Evolutionary conservation across 768 basidiomycete species (phyloP).

Genomic region (Mycena galericulata): DNA sequence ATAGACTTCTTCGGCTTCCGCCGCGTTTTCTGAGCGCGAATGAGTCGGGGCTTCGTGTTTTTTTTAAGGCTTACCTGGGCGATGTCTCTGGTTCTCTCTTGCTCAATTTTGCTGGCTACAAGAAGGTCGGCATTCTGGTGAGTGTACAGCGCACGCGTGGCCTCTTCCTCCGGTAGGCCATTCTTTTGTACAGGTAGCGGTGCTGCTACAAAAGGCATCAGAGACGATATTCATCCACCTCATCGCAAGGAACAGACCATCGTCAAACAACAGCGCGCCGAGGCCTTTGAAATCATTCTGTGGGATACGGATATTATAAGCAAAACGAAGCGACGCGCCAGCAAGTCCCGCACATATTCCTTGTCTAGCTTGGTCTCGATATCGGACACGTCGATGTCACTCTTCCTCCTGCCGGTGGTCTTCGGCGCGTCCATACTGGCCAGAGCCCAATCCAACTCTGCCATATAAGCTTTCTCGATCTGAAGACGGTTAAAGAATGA

Average conservation of each 20-base stretch:
- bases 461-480: slow-evolving; percentile 83
- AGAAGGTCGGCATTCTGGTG: slow-evolving; percentile 82
- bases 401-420: slow-evolving; percentile 45
- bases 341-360: slow-evolving; percentile 49
- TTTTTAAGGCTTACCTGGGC: slow-evolving; percentile 54
- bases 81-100: slow-evolving; percentile 67
- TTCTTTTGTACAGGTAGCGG: slow-evolving; percentile 57
- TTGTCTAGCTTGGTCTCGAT: slow-evolving; percentile 59
- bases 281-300: slow-evolving; percentile 71
- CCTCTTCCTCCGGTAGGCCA: slow-evolving; percentile 50
- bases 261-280: slow-evolving; percentile 76
- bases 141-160: slow-evolving; percentile 76
- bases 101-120: slow-evolving; percentile 75
- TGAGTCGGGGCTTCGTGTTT: background rate
- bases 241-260: slow-evolving; percentile 54
- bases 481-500: slow-evolving; percentile 39
- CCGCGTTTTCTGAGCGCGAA: slow-evolving; percentile 46
- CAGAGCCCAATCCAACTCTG: slow-evolving; percentile 86
- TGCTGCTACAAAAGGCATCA: slow-evolving; percentile 48
- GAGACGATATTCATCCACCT: background rate
- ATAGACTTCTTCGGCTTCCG: slow-evolving; percentile 37
- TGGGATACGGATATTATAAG: background rate
- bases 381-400: slow-evolving; percentile 55
- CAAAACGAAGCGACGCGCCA: background rate
- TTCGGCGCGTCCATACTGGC: slow-evolving; percentile 68